Percentiles rank a stretch among this genome's conserved stretches.
phyloP scores from a whole-genome alignment of 306 rosid genomes.

The Trifolium repens region DNA sequence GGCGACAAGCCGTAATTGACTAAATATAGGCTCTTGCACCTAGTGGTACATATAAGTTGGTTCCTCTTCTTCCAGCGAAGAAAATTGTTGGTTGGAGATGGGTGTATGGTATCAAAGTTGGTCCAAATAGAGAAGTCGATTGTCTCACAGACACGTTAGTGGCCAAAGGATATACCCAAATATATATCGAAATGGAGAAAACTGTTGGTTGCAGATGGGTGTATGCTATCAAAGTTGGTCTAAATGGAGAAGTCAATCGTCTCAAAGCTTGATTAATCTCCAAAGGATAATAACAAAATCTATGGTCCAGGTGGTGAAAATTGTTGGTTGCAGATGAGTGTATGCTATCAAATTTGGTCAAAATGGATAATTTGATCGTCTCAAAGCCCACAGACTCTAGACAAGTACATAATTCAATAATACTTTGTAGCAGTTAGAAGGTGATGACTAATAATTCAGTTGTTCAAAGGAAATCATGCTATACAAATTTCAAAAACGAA shows the following conservation, averaged over 20 bases:
- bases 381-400: background rate
- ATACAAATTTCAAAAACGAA: conserved; percentile 21
- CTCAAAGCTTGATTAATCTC: background rate
- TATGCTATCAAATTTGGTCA: background rate
- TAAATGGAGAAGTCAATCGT: background rate
- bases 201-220: conserved; percentile 2
- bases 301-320: background rate
- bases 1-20: background rate
- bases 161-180: background rate
- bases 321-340: background rate
- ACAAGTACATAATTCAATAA: background rate
- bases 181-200: background rate
- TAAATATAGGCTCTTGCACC: background rate
- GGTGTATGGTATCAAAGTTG: background rate
- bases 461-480: background rate
- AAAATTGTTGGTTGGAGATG: background rate
- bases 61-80: background rate
- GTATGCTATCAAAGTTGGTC: background rate
- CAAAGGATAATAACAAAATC: background rate
- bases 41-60: background rate
- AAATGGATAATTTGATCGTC: background rate
- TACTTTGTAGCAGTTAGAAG: background rate
- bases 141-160: background rate
- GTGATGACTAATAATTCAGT: background rate
- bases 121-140: background rate